Base-by-base conservation (phyloP, 129 eudicot species). In the Scalesia atractyloides region DNA sequence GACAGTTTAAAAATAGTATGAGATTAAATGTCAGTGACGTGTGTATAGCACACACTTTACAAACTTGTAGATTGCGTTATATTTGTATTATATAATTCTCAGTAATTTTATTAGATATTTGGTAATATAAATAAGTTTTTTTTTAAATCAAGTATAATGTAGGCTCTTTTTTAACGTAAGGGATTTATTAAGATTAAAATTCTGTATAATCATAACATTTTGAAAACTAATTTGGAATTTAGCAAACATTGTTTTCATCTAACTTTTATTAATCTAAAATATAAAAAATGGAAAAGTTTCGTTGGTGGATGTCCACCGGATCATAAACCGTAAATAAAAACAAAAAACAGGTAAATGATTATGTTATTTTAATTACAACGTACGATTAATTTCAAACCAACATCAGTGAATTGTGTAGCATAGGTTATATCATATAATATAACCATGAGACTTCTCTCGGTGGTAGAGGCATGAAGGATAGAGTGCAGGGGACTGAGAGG, bases 301-400 rank as follows among this genome's bases (percentile, higher is more conserved):
- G 10, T 54, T 41, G 53, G 70, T 72, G 62, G 68, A 64, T 79
- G 76, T 72, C 57, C 26, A 70, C 59, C 22, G 49, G 52, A 60
- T 26, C 39, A 44, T 52, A 59, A 51, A 50, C 19, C 50, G 34
- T 50, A 58, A 43, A 68, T 70, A 69, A 53, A 73, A 63, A 17
- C 64, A 24, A 67, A 53, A 70, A 70, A 54, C 34, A 43, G 34
- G 54, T 48, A 59, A 71, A 48, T 75, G 78, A 81, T 80, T 83
- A 81, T 70, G 65, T 81, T 58, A 80, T 64, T 51, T 57, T 44
- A 43, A 72, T 61, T 77, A 50, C 79, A 81, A 70, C 47, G 10
- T 39, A 5, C 1, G 9, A 8, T n/a, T n/a, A n/a, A n/a, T n/a
- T n/a, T n/a, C n/a, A n/a, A n/a, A n/a, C n/a, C n/a, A n/a, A n/a